phyloP scores from a whole-genome alignment of 495 filamentous ascomycete genomes.

The Darksidea phi region DNA sequence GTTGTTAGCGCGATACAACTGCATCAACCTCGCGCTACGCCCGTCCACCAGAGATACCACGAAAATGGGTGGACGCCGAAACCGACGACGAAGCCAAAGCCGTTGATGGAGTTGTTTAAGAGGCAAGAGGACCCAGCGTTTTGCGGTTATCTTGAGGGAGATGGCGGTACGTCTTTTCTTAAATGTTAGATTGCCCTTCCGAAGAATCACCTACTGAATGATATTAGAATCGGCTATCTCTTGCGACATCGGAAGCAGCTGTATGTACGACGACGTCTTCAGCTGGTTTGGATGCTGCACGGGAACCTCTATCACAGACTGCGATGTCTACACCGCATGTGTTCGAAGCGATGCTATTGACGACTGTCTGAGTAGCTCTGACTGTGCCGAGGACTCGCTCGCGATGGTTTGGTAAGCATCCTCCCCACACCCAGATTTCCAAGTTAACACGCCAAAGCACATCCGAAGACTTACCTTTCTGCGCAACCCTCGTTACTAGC shows the following conservation, averaged over 20 bases:
- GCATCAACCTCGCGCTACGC: neutral
- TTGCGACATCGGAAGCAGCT: neutral
- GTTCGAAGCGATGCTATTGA: neutral
- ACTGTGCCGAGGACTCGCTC: neutral
- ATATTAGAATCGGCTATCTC: neutral
- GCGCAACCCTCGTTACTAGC: neutral
- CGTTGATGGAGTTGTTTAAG: neutral
- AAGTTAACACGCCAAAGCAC: neutral
- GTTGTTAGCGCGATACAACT: neutral
- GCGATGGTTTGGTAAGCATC: conserved; percentile 1
- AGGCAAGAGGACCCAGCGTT: neutral
- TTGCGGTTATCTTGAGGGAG: neutral
- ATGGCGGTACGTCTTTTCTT: neutral
- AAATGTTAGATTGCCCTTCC: neutral
- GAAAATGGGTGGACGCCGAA: neutral
- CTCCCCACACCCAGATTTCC: neutral
- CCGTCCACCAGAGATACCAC: neutral
- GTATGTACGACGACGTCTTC: conserved; percentile 1
- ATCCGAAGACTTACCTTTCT: neutral
- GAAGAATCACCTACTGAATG: neutral
- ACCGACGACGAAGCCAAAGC: neutral
- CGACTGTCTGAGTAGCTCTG: neutral
- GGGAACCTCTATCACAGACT: neutral
- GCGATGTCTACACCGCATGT: conserved; percentile 1
- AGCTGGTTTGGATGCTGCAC: conserved; percentile 11